Evolutionary conservation across 495 filamentous ascomycete genomes (phyloP), one percentile per base, ranked within the genome.

Genomic region (Entonaema liquescens): DNA sequence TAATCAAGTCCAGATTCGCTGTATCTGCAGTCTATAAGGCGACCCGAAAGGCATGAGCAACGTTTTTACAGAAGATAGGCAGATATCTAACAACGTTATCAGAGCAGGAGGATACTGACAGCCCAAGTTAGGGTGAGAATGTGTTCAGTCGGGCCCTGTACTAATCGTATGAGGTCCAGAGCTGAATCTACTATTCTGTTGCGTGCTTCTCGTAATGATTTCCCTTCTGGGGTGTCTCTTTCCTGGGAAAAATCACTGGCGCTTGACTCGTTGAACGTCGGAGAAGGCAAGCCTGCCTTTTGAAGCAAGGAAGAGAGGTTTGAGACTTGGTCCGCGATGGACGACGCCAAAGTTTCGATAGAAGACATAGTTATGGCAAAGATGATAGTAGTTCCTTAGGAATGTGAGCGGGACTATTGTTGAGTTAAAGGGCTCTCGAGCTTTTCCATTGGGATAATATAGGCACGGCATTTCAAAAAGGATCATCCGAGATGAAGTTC

Each of bases 101-200:
- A n/a, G 25, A 33, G 50, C 11, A 21, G 33, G 11, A 28, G 25
- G 29, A 2, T 53, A 71, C 68, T 71, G 17, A 71, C 68, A 52
- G 63, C 55, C 63, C 57, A 71, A 53, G 68, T 56, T 40, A 67
- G 58, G 33, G 50, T 47, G 33, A 71, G 26, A 47, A 71, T 19
- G 17, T 71, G 68, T 38, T 71, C 68, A 4, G 52, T 71, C 21
- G 68, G 68, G 1, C 68, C 68, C 13, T 52, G 47, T 28, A 71
- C 61, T 28, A 71, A 52, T 29, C 59, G 68, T 42, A 67, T 52
- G 19, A 71, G 52, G 38, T 71, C 68, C 13, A 67, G 57, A 31
- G 63, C 55, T 6, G 63, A 56, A 42, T 62, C 68, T 11, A 67
- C 28, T n/a, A 71, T 71, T 17, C 49, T 58, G 29, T 58, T 62